phyloP scores from a whole-genome alignment of 257 asterid genomes.

The Przewalskia tangutica region DNA sequence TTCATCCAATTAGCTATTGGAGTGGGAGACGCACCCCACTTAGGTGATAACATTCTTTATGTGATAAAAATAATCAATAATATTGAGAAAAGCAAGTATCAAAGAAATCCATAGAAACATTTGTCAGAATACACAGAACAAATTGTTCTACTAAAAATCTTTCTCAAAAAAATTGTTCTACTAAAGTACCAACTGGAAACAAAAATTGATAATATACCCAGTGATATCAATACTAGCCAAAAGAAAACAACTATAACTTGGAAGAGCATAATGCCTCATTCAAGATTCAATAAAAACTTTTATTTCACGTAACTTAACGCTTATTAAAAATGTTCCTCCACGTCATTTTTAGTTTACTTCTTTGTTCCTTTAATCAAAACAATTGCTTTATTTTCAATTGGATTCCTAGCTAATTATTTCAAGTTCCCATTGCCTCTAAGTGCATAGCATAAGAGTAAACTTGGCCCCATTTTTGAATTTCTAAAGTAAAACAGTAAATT shows the following conservation, averaged over 20 bases:
- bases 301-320: not conserved
- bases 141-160: not conserved
- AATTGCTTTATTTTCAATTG: not conserved
- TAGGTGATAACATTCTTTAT: not conserved
- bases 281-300: not conserved
- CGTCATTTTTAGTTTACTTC: not conserved
- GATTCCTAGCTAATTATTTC: not conserved
- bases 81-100: not conserved
- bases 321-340: not conserved
- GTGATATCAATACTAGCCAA: not conserved
- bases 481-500: not conserved
- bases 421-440: not conserved
- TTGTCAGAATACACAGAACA: not conserved
- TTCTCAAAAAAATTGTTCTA: not conserved
- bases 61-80: not conserved
- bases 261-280: not conserved
- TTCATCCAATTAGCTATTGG: no score
- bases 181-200: not conserved
- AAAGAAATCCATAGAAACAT: not conserved
- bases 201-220: not conserved
- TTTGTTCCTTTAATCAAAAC: not conserved
- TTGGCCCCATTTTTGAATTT: not conserved
- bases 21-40: not conserved
- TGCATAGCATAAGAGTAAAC: not conserved
- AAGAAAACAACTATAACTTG: not conserved